Evolutionary conservation across 331 rosid genomes (phyloP), one percentile per base, ranked within the genome.

Genomic region (Cydonia oblonga): DNA sequence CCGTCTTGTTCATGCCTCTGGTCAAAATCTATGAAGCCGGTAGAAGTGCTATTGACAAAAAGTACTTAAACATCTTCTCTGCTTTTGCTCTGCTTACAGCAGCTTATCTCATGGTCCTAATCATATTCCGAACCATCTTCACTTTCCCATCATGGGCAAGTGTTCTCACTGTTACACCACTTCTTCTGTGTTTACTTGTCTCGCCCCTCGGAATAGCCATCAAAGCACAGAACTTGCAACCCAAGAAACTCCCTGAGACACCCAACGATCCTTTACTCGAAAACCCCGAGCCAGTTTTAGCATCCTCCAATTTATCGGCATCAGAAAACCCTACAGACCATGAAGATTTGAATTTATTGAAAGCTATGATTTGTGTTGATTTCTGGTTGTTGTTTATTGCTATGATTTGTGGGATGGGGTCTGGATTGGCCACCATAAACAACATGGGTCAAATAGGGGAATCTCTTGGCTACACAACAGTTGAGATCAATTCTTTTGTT

Each of bases 361-460:
- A 76, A 65, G 96, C 96, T 6, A 81, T 89, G 82, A 11, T 86
- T 26, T 78, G 87, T 0, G 53, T 85, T 57, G 83, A 90, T 11
- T 93, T 93, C 74, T 93, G 98, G 98, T 76, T 90, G 81, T 73
- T 93, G 84, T 90, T 89, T 72, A 23, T 80, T 35, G 86, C 90
- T 51, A 93, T 93, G 98, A 35, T 85, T 46, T 86, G 92, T 18
- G 98, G 98, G 66, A 85, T 93, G 87, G 98, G 98, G 29, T 87
- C 98, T 13, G 97, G 92, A 57, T 68, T 90, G 68, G 89, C 96
- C 44, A 86, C 93, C 32, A 84, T 90, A 26, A 93, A 93, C 77
- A 93, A 93, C 86, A 87, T 93, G 96, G 85, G 95, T 85, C 97
- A 93, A 70, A 77, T 90, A 33, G 98, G 98, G 20, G 61, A 90